Conservation (phyloP, 345 rosid genomes). For the Aquilaria malaccensis region DNA sequence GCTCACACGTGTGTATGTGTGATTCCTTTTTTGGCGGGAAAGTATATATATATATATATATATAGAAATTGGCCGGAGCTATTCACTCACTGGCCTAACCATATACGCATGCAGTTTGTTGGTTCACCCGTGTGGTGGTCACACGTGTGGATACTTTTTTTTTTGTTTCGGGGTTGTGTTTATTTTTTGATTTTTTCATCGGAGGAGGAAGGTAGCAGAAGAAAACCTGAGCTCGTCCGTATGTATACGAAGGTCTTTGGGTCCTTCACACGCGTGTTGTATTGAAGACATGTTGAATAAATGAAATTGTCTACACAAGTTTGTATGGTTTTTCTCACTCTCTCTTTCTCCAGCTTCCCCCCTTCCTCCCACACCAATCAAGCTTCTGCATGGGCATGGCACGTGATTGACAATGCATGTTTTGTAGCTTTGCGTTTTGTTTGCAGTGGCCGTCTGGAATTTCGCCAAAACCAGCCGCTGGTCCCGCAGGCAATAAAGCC, state of each 20-base stretch:
- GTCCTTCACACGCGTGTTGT: constrained; percentile 41
- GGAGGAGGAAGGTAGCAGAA: constrained; percentile 17
- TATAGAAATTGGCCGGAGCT: too few species aligned
- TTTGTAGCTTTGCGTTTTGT: constrained; percentile 50
- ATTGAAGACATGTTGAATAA: constrained; percentile 22
- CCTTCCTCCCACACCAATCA: too few species aligned
- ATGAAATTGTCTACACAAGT: constrained; percentile 1
- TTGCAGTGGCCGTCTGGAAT: constrained; percentile 11
- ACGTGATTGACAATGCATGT: constrained; percentile 36
- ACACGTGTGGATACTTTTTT: constrained; percentile 23
- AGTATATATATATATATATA: constrained; percentile 1
- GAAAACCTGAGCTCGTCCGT: constrained; percentile 22
- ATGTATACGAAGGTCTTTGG: constrained; percentile 40
- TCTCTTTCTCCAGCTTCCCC: background rate
- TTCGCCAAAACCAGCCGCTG: constrained; percentile 18
- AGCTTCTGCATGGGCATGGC: constrained; percentile 11
- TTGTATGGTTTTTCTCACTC: background rate
- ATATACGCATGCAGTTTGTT: constrained; percentile 6
- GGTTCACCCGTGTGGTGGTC: constrained; percentile 22
- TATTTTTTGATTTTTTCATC: constrained; percentile 4
- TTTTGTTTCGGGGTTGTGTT: background rate
- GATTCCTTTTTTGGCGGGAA: constrained; percentile 47
- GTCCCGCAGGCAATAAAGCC: constrained; percentile 34
- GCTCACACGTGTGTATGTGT: constrained; percentile 33
- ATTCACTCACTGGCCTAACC: constrained; percentile 18